Evolutionary conservation across 148 eudicot species (phyloP).

Genomic region (Vaccinium vitisidaea): DNA sequence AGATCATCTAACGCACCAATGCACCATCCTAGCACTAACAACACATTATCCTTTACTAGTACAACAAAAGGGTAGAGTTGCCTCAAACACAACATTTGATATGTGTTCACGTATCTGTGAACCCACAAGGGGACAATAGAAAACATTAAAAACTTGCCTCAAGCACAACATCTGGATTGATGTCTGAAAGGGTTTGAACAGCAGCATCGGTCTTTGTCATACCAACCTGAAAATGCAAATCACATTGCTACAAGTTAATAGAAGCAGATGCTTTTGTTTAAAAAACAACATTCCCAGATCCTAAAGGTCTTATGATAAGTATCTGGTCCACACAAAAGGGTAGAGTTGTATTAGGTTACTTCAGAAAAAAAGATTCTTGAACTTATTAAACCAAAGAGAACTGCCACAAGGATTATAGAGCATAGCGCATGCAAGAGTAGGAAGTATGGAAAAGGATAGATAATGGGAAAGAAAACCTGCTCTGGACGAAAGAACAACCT

Average conservation of each 20-base stretch:
- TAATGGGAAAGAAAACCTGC: constrained; percentile 51
- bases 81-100: neutral
- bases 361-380: constrained; percentile 10
- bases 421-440: neutral
- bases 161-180: constrained; percentile 96
- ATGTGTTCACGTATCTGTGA: neutral
- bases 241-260: neutral
- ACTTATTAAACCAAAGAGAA: neutral
- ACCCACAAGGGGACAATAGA: neutral
- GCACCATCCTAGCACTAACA: neutral
- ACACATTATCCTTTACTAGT: constrained; percentile 3
- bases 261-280: neutral
- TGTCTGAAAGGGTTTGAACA: constrained; percentile 87
- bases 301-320: neutral
- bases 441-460: neutral
- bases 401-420: neutral
- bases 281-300: neutral
- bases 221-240: constrained; percentile 54
- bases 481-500: constrained; percentile 97
- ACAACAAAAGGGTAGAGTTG: neutral
- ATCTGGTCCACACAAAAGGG: neutral
- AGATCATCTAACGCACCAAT: neutral
- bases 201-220: constrained; percentile 99
- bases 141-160: constrained; percentile 52
- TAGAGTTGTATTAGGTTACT: neutral